Conservation (phyloP, 169 alveolate genomes). For the Neospora caninum region DNA sequence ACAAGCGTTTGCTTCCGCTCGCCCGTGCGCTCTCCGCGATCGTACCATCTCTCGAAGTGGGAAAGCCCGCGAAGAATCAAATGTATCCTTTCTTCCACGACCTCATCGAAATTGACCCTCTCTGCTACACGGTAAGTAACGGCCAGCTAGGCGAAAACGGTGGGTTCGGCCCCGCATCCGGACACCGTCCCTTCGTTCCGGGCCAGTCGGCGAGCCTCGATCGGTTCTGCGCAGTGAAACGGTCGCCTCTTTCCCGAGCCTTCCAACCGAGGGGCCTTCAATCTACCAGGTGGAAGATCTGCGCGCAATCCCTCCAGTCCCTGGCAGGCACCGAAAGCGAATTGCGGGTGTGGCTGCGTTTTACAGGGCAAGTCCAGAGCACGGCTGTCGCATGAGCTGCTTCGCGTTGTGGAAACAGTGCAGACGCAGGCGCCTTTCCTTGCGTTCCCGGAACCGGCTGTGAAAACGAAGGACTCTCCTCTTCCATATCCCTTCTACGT, state of each 20-base stretch:
- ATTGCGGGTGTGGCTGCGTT: not conserved
- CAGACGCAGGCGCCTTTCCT: conserved; percentile 7
- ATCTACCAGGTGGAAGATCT: no score
- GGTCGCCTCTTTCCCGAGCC: no score
- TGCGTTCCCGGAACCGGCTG: conserved; percentile 1
- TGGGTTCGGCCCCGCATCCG: not conserved
- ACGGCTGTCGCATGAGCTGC: conserved; percentile 14
- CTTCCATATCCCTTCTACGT: conserved; percentile 13
- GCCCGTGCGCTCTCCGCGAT: not conserved
- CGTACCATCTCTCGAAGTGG: conserved; percentile 14
- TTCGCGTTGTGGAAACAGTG: not conserved
- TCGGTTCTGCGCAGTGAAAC: no score
- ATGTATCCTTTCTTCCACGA: conserved; percentile 4
- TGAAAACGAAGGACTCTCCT: not conserved
- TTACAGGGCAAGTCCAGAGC: conserved; percentile 41
- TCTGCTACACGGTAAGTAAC: conserved; percentile 26
- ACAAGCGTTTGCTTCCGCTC: not conserved
- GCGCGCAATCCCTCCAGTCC: no score
- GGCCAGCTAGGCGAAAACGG: not conserved
- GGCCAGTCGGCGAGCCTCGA: no score
- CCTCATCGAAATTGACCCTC: not conserved
- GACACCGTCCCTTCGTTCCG: not conserved
- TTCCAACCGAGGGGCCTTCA: no score
- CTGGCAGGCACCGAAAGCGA: no score
- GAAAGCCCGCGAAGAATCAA: not conserved